Percentiles rank a stretch among this genome's conserved stretches.
phyloP scores from a whole-genome alignment of 768 basidiomycete genomes.

The Lactarius tabidus region DNA sequence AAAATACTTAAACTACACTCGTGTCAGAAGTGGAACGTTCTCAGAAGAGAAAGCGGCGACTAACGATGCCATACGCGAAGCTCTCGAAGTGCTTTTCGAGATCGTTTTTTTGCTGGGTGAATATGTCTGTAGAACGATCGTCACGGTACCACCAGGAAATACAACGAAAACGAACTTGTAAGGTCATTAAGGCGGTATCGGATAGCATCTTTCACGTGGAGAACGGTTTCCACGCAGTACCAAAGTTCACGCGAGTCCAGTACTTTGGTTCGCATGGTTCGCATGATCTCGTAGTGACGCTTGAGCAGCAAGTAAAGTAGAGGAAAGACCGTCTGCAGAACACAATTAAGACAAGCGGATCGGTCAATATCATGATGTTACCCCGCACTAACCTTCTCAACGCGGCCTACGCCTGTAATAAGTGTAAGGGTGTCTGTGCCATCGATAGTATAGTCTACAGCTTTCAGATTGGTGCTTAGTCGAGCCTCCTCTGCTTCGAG shows the following conservation, averaged over 20 bases:
- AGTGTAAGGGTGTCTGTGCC: slow-evolving; percentile 30
- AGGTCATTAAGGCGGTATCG: slow-evolving; percentile 9
- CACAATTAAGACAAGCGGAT: background rate
- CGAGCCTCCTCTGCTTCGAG: slow-evolving; percentile 29
- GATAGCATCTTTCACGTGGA: background rate
- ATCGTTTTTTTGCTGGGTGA: slow-evolving; percentile 26
- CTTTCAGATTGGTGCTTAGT: slow-evolving; percentile 27
- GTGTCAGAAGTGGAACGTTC: background rate
- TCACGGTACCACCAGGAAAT: background rate
- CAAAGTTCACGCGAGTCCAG: slow-evolving; percentile 8
- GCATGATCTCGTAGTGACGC: slow-evolving; percentile 26
- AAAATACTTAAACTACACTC: slow-evolving; percentile 12
- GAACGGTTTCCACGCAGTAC: background rate
- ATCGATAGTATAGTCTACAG: slow-evolving; percentile 31
- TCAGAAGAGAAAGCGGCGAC: background rate
- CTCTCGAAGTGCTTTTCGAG: slow-evolving; percentile 24
- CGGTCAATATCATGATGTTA: too few species aligned
- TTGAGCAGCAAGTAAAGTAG: slow-evolving; percentile 23
- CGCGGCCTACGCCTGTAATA: slow-evolving; percentile 29
- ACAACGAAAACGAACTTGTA: background rate
- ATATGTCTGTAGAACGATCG: slow-evolving; percentile 17
- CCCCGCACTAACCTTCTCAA: slow-evolving; percentile 29
- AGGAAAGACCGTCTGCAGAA: slow-evolving; percentile 18
- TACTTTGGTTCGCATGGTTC: slow-evolving; percentile 10
- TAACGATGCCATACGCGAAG: slow-evolving; percentile 28